Evolutionary conservation across 345 rosid genomes (phyloP), one percentile per base, ranked within the genome.

Genomic region (Abelmoschus esculentus): DNA sequence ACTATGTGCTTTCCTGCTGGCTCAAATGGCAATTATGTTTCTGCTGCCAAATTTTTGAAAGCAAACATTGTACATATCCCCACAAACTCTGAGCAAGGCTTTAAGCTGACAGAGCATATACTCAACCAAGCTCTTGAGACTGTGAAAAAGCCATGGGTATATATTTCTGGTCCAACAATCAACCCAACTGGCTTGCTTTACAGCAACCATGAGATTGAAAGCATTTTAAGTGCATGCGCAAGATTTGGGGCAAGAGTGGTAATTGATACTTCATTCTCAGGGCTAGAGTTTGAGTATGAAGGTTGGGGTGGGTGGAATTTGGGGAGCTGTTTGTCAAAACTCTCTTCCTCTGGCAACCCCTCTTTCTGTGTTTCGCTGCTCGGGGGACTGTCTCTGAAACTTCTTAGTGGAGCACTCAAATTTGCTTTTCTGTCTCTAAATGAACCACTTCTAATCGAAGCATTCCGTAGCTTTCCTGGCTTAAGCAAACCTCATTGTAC

Each of bases 201-300:
- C 78, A 83, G 85, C 81, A 84, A 83, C 72, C 70, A 82, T 66
- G 98, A 93, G 80, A 84, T 93, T 79, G 87, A 79, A 68, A 53
- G 19, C 72, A 66, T 93, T 70, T 69, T 93, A 80, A 83, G 82
- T 62, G 69, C 78, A 62, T 89, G 98, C 80, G 87, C 87, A 34
- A 85, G 83, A 65, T 84, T 78, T 76, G 98, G 89, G 38, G 98
- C 96, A 47, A 86, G 80, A 74, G 93, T 93, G 66, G 79, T 90
- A 49, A 84, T 93, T n/a, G 98, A 93, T 69, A 90, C 97, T 42
- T 88, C 97, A 7, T 89, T 87, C 82, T 93, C 97, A 0, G 98
- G 98, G 59, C 75, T 93, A 81, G 97, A 93, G 66, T 93, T 83
- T 75, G 79, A 83, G 66, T 58, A 50, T 56, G 79, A 76, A 49